Percentiles rank a stretch among this genome's conserved stretches.
These are phyloP conservation scores for Heterococcus sp. DNA, from an alignment of 108 stramenopile species.

Conservation along the genomic window DNA sequence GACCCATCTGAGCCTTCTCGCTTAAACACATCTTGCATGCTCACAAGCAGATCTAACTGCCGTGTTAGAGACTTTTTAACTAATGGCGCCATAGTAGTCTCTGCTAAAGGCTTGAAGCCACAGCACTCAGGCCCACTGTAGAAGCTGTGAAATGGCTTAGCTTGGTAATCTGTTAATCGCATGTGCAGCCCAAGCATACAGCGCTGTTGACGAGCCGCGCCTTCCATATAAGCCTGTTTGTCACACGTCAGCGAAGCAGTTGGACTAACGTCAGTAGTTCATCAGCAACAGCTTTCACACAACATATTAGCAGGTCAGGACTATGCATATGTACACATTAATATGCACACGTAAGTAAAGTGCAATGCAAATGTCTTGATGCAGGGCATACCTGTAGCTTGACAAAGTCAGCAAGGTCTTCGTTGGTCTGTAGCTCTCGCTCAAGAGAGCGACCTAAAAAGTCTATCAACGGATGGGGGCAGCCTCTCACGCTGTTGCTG, in stretches of 20 bases:
- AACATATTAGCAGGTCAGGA: background rate
- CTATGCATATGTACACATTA: background rate
- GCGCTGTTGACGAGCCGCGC: conserved; percentile 11
- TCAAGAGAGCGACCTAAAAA: conserved; percentile 18
- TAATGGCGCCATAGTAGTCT: conserved; percentile 1
- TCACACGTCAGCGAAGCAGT: no score
- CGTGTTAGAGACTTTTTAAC: conserved; percentile 18
- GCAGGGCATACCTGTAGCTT: conserved; percentile 21
- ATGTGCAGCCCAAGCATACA: conserved; percentile 23
- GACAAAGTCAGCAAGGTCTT: background rate
- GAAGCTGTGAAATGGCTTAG: conserved; percentile 9
- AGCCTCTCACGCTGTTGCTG: conserved; percentile 27
- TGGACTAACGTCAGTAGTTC: background rate
- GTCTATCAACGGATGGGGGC: conserved; percentile 22
- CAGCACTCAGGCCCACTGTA: conserved; percentile 20
- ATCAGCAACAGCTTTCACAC: background rate
- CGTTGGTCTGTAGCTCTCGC: conserved; percentile 20
- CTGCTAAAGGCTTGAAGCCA: conserved; percentile 10
- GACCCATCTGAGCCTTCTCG: conserved; percentile 11
- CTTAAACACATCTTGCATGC: conserved; percentile 25
- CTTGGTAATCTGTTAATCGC: conserved; percentile 8
- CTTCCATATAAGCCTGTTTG: no score
- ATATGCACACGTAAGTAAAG: background rate
- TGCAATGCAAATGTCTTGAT: background rate
- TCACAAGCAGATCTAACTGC: conserved; percentile 5